These are phyloP conservation scores for Candida albicans DNA, from an alignment of 1,139 yeast species.

Conservation along the genomic window DNA sequence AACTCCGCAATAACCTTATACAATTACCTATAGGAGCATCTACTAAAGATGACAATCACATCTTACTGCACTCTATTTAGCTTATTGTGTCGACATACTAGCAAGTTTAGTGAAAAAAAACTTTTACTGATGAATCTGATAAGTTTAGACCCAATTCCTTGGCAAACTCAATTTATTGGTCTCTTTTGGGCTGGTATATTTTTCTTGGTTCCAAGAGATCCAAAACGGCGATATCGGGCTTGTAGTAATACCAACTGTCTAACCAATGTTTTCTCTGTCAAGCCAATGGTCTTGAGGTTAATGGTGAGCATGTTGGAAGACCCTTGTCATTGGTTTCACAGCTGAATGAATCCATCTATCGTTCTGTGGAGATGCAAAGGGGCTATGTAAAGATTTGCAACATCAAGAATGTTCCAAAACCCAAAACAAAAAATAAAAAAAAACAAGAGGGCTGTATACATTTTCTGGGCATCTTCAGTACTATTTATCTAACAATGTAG, in stretches of 20 bases:
- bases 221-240: background rate
- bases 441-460: background rate
- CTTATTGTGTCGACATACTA: background rate
- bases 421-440: too few species aligned
- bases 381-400: too few species aligned
- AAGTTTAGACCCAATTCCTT: background rate
- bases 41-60: background rate
- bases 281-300: too few species aligned
- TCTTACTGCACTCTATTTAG: background rate
- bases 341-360: too few species aligned
- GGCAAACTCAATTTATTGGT: background rate
- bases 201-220: background rate
- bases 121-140: background rate
- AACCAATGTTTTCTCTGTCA: too few species aligned
- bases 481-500: background rate
- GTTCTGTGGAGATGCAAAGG: too few species aligned
- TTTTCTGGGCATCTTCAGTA: background rate
- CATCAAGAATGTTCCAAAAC: too few species aligned
- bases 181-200: background rate
- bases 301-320: too few species aligned
- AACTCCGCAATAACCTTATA: too few species aligned
- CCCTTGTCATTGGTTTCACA: too few species aligned
- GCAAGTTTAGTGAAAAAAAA: background rate
- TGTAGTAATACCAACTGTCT: too few species aligned
- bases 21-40: too few species aligned